These are phyloP conservation scores for Parachlorella kessleri DNA, from an alignment of 139 green algal genomes.

Conservation along the genomic window DNA sequence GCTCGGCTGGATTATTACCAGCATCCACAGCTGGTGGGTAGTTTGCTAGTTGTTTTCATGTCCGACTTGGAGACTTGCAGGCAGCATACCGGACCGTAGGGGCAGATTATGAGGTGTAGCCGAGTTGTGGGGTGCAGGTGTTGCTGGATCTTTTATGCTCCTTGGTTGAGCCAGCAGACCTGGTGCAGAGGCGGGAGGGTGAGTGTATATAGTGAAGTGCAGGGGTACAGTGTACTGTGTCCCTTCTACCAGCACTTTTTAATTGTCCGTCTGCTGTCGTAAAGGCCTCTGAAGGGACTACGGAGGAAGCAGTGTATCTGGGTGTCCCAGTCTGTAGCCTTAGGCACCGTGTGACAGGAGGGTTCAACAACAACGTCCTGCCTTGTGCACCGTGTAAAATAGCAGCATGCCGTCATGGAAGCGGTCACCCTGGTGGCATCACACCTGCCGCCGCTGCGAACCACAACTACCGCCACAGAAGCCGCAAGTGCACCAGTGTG, in stretches of 20 bases:
- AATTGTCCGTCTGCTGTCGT: no score
- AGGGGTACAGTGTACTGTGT: not conserved
- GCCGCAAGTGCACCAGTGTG: no score
- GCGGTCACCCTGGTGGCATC: no score
- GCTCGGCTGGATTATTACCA: no score
- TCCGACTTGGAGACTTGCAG: no score
- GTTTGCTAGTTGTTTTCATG: no score
- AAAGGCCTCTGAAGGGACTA: no score
- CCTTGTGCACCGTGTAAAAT: not conserved
- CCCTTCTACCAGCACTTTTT: not conserved
- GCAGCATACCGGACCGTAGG: no score
- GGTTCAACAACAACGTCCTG: not conserved
- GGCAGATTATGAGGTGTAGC: no score
- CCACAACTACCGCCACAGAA: not conserved
- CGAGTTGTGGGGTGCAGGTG: no score
- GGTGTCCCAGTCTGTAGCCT: not conserved
- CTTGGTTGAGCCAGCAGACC: slow-evolving; percentile 16
- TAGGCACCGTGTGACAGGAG: not conserved
- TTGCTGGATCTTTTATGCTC: slow-evolving; percentile 31
- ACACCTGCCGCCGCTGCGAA: not conserved
- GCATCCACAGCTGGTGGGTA: no score
- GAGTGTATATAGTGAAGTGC: not conserved
- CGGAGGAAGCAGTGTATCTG: not conserved
- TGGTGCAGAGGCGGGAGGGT: slow-evolving; percentile 28
- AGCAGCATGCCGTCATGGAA: not conserved